These are phyloP conservation scores for Russula sp. DNA, from an alignment of 768 basidiomycete genomes.

Conservation along the genomic window DNA sequence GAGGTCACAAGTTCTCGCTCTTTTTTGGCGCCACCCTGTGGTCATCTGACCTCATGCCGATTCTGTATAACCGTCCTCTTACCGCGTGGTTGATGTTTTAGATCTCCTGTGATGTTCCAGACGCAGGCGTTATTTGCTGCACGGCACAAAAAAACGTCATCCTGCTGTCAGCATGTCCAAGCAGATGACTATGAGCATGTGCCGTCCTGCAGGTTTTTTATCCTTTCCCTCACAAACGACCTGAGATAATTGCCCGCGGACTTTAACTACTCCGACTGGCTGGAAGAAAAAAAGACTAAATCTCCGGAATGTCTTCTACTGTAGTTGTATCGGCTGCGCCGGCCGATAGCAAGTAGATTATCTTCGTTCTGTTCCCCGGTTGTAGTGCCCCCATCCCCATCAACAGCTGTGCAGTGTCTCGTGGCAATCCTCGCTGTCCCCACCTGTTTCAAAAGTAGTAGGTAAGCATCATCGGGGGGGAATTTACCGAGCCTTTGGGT, in stretches of 20 bases:
- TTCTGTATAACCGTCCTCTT: not conserved
- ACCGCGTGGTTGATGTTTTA: constrained; percentile 15
- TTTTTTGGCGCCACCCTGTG: constrained; percentile 3
- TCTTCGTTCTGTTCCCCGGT: constrained; percentile 1
- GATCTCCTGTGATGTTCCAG: constrained; percentile 14
- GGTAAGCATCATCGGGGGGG: not conserved
- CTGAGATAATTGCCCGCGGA: not conserved
- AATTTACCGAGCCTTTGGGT: not conserved
- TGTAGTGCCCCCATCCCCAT: not conserved
- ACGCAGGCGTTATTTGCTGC: not conserved
- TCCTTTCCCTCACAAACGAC: not conserved
- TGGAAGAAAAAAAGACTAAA: not conserved
- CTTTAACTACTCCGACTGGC: not conserved
- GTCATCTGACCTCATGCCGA: constrained; percentile 14
- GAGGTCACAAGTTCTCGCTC: not conserved
- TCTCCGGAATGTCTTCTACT: not conserved
- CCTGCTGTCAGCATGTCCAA: not conserved
- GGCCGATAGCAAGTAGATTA: not conserved
- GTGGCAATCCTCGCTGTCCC: not conserved
- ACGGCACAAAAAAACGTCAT: constrained; percentile 12
- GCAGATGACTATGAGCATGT: not conserved
- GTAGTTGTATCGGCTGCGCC: not conserved
- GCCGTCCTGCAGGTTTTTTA: constrained; percentile 4
- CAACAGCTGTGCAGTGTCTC: not conserved
- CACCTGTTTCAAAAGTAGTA: not conserved